These are phyloP conservation scores for Podospora pseudopauciseta DNA, from an alignment of 495 filamentous ascomycete genomes.

Conservation along the genomic window DNA sequence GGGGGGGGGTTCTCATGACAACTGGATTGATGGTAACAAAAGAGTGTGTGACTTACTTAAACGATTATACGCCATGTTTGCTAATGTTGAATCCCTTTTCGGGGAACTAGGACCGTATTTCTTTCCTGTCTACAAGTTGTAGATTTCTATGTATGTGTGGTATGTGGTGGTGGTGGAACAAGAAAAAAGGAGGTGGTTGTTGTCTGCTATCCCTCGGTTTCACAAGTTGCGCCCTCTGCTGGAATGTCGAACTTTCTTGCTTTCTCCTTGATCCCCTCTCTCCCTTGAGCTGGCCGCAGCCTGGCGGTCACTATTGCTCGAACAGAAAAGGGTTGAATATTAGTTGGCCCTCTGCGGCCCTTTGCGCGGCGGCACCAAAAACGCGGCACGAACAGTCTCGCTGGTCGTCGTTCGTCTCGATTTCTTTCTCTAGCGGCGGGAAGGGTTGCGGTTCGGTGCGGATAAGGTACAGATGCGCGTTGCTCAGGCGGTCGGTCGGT, in stretches of 20 bases:
- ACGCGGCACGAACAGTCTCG: conserved; percentile 1
- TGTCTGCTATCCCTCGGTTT: not conserved
- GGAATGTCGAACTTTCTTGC: conserved; percentile 10
- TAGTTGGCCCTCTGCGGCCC: conserved; percentile 13
- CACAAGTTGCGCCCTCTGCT: not conserved
- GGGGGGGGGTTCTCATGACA: not conserved
- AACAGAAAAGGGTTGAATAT: conserved; percentile 9
- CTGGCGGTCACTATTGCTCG: conserved; percentile 12
- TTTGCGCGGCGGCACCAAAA: conserved; percentile 1
- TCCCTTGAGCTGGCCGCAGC: conserved; percentile 8
- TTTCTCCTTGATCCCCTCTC: conserved; percentile 1
- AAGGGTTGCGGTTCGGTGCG: conserved; percentile 4
- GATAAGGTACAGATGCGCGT: conserved; percentile 2
- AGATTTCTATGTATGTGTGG: conserved; percentile 7
- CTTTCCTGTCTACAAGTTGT: not conserved
- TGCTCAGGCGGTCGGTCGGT: not conserved
- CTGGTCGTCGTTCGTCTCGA: conserved; percentile 4
- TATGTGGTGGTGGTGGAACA: not conserved
- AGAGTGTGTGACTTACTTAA: conserved; percentile 55
- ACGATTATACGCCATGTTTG: conserved; percentile 66
- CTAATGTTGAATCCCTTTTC: conserved; percentile 7
- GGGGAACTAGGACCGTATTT: conserved; percentile 14
- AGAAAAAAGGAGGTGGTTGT: not conserved
- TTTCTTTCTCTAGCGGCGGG: not conserved
- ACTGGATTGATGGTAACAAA: not conserved